A percentile compares a stretch with the other conserved stretches of the same genome.
These are phyloP conservation scores for Paramecium sexaurelia DNA, from an alignment of 73 alveolate species.

Conservation along the genomic window DNA sequence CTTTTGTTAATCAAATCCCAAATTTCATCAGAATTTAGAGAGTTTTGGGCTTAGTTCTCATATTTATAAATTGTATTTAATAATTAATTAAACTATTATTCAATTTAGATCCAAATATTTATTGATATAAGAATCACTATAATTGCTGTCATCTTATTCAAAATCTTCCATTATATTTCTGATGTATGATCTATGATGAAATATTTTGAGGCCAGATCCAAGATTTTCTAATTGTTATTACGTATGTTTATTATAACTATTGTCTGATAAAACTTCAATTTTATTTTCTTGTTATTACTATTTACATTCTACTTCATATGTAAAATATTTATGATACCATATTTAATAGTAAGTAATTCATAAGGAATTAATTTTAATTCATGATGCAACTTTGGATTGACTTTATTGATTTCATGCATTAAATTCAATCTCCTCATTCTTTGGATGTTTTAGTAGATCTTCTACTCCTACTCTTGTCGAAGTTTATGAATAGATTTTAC, in stretches of 20 bases:
- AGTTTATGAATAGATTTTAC: not conserved
- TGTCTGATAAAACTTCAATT: not conserved
- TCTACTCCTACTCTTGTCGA: not conserved
- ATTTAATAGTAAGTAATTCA: not conserved
- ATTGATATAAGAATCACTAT: not conserved
- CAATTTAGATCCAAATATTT: slow-evolving; percentile 18
- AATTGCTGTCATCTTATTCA: not conserved
- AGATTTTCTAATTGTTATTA: not conserved
- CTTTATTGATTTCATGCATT: not conserved
- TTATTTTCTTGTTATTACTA: not conserved
- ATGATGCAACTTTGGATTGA: not conserved
- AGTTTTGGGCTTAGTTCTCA: not conserved
- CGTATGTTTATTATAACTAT: not conserved
- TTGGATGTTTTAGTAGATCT: not conserved
- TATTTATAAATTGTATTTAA: not conserved
- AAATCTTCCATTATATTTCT: not conserved
- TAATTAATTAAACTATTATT: not conserved
- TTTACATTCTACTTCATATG: not conserved
- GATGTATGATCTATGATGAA: not conserved
- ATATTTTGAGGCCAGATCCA: not conserved
- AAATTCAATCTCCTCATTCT: not conserved
- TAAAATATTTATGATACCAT: not conserved
- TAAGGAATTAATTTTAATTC: not conserved
- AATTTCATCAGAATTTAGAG: not conserved
- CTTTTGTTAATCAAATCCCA: not conserved